A percentile compares a stretch with the other conserved stretches of the same genome.
These are phyloP conservation scores for Annona cherimola DNA, from an alignment of 164 flowering plant genomes.

Conservation along the genomic window DNA sequence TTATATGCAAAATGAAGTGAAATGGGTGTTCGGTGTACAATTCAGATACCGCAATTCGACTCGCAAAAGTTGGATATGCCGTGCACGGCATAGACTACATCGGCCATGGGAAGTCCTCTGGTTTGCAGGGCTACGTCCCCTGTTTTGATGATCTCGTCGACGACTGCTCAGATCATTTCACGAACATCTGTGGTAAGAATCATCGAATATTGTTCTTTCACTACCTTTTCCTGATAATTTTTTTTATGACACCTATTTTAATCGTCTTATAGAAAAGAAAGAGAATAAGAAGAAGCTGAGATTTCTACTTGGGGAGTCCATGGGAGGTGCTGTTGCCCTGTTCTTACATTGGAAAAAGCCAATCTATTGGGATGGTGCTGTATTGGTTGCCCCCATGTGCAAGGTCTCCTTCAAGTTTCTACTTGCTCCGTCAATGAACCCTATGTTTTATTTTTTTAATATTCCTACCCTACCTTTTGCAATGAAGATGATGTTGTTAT, in stretches of 20 bases:
- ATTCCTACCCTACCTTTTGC: background rate
- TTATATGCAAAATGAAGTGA: background rate
- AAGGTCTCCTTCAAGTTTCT: conserved; percentile 39
- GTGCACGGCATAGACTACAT: conserved; percentile 75
- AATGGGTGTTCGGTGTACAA: background rate
- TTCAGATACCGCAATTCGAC: conserved; percentile 61
- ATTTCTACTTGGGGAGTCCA: conserved; percentile 77
- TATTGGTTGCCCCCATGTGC: conserved; percentile 94
- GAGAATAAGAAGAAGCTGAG: conserved; percentile 43
- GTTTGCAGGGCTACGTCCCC: conserved; percentile 46
- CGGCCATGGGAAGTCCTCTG: conserved; percentile 91
- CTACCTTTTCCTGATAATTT: background rate
- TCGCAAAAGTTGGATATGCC: conserved; percentile 69
- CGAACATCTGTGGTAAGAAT: conserved; percentile 45
- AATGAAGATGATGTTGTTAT: background rate
- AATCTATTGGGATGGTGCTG: conserved; percentile 74
- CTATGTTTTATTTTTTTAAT: background rate
- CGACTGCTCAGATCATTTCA: conserved; percentile 56
- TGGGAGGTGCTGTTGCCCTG: conserved; percentile 91
- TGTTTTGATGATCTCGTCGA: conserved; percentile 55
- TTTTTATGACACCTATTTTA: too few relatives aligned
- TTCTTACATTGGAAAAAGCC: conserved; percentile 61
- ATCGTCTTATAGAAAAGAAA: background rate
- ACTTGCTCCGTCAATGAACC: background rate
- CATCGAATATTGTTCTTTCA: background rate